Evolutionary conservation across 2,329 filamentous ascomycete genomes (phyloP).

Genomic region (Myriosclerotinia duriaeana): DNA sequence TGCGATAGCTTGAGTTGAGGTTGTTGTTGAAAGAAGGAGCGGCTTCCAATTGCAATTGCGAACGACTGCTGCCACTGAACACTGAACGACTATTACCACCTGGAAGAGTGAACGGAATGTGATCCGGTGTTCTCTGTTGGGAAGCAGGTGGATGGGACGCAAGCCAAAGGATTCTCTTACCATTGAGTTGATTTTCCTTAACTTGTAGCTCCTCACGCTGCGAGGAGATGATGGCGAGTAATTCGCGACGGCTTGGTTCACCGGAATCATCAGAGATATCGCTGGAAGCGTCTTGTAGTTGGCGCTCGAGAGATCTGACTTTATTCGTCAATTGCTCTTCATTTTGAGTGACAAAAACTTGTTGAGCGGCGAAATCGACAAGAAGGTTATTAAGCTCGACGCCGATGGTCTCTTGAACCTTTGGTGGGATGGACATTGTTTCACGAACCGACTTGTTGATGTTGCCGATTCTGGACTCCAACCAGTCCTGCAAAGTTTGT

Average conservation of each 20-base stretch:
- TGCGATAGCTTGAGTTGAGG: background rate
- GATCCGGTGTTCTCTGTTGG: conserved; percentile 1
- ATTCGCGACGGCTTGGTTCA: background rate
- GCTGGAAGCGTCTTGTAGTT: background rate
- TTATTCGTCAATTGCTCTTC: conserved; percentile 3
- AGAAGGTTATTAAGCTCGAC: conserved; percentile 12
- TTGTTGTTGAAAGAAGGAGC: background rate
- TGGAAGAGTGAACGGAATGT: background rate
- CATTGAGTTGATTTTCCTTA: conserved; percentile 20
- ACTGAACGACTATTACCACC: background rate
- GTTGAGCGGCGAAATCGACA: conserved; percentile 11
- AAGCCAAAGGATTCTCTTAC: conserved; percentile 21
- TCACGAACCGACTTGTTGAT: conserved; percentile 5
- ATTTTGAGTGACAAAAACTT: conserved; percentile 13
- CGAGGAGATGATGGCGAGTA: conserved; percentile 1
- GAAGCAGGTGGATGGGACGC: conserved; percentile 21
- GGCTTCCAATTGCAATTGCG: conserved; percentile 5
- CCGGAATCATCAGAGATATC: background rate
- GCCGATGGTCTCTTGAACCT: conserved; percentile 9
- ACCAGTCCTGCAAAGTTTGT: conserved; percentile 2
- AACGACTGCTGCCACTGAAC: background rate
- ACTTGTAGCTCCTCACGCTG: conserved; percentile 21
- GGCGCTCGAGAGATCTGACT: conserved; percentile 6
- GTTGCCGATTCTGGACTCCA: conserved; percentile 2
- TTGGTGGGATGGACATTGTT: background rate